Evolutionary conservation across 371 early-diverging fungal species (phyloP), one percentile per base, ranked within the genome.

Genomic region (Synchytrium microbalum): DNA sequence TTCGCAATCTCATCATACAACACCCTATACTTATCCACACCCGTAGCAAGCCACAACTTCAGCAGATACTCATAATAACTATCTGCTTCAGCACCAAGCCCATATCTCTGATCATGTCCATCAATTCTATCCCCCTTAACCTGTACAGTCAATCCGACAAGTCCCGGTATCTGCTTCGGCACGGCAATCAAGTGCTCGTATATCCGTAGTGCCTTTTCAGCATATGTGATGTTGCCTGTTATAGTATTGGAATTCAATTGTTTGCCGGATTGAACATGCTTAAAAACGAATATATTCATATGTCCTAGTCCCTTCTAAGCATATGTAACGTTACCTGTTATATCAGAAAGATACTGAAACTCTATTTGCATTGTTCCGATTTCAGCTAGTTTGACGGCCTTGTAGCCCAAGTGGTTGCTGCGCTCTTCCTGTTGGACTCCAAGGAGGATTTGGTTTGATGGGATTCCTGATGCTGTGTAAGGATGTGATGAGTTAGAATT

Each of bases 11-110:
- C 62, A 38, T 76, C 68, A 56, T 85, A 88, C 84, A 81, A 71
- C 75, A 78, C 66, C 71, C 69, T 28, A 68, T 75, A 76, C 79
- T 83, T 59, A 73, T 75, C 25, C 73, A 76, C 53, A 66, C 70
- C 59, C 63, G 71, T 65, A 78, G 86, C 67, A 13, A 90, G 57
- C 74, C 85, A 86, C 54, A 87, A 76, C 68, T 91, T 89, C 19
- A 90, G 72, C 61, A 88, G 77, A 65, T 90, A 91, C 82, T 90
- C 74, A 68, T 75, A 65, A 68, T 68, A 78, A 3, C 72, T 73
- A 60, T 78, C 78, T 2, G 65, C 38, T 30, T 23, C 65, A 13
- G 66, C 75, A 2, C 73, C 79, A 32, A 76, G 31, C 1, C 64
- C 64, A 66, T 73, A 75, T 5, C 32, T 14, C n/a, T 65, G 64